These are phyloP conservation scores for Amyloporia xantha DNA, from an alignment of 768 basidiomycete genomes.

Conservation along the genomic window DNA sequence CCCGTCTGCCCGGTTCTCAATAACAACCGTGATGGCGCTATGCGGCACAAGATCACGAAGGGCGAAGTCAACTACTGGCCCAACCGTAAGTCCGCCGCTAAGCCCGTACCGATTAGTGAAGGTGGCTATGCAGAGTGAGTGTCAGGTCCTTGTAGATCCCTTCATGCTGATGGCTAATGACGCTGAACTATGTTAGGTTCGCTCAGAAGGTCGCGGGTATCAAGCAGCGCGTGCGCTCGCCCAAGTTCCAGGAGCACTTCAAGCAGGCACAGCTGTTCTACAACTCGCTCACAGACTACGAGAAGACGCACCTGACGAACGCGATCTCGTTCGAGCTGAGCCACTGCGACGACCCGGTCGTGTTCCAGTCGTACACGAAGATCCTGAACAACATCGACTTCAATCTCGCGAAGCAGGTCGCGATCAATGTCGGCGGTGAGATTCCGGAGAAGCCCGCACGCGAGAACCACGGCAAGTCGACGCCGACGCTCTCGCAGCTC, in stretches of 20 bases:
- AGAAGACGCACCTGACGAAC: constrained; percentile 62
- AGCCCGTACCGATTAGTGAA: constrained; percentile 39
- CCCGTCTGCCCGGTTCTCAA: constrained; percentile 73
- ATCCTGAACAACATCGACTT: constrained; percentile 69
- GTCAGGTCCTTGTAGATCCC: neutral
- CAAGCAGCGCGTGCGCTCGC: constrained; percentile 54
- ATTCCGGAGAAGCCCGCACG: constrained; percentile 46
- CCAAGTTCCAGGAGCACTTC: constrained; percentile 77
- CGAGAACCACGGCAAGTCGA: constrained; percentile 51
- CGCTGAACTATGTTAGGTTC: constrained; percentile 30
- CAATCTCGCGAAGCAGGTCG: constrained; percentile 64
- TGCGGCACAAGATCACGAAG: constrained; percentile 51
- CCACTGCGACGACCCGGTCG: constrained; percentile 71
- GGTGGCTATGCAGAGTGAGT: constrained; percentile 58
- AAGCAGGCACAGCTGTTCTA: constrained; percentile 74
- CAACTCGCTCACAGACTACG: constrained; percentile 66
- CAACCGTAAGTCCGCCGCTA: constrained; percentile 52
- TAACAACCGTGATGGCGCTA: constrained; percentile 56
- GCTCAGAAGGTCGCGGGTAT: constrained; percentile 45
- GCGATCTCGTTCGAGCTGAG: constrained; percentile 81
- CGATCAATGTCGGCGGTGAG: constrained; percentile 54
- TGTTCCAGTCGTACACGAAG: constrained; percentile 62
- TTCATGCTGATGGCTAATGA: neutral
- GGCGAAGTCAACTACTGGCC: constrained; percentile 75
- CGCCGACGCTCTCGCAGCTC: constrained; percentile 52